Base-by-base conservation (phyloP, 1,139 yeast species). In the Nadsonia starkeyi-henricii region DNA sequence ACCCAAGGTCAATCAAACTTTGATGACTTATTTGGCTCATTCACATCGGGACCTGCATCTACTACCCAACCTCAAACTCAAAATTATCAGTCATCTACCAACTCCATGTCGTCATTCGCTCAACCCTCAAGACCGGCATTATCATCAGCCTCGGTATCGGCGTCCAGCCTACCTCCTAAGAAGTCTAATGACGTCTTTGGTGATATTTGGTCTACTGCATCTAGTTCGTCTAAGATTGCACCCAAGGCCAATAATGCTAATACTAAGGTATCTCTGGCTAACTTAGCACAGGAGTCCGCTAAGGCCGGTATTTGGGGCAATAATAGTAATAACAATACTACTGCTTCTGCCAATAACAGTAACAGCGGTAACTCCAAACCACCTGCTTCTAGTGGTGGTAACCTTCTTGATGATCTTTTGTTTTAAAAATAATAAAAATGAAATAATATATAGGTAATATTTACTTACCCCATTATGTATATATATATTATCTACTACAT, bases 111-210 rank as follows among this genome's bases (percentile, higher is more conserved):
- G 7, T 26, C 30, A 26, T 33, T 15, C 39, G 9, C 28, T 9
- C 28, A 23, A 23, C 9, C 9, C 9, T 33, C 39, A 5, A 33
- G 39, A 15, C 39, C 39, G 17, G 39, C 17, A 9, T 13, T 33
- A 4, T 13, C 39, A 33, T 33, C 39, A 7, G 15, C 39, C 5
- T 33, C 17, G 4, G 17, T n/a, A 12, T 13, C 17, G 4, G 4
- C 39, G 15, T 4, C 39, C 39, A 12, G 5, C 15, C 17, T 4
- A n/a, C 17, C 59, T 3, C 49, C 55, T 23, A 57, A 56, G 45
- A 54, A 72, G 45, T 73, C 73, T 54, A 72, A 69, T 53, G 95
- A 85, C 64, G 93, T 93, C 0, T 88, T 88, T 64, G 84, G 94
- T 37, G 81, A 86, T 19, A 71, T 88, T 56, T 85, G 91, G 70